Evolutionary conservation across 345 rosid genomes (phyloP).

Genomic region (Citrus australasica): DNA sequence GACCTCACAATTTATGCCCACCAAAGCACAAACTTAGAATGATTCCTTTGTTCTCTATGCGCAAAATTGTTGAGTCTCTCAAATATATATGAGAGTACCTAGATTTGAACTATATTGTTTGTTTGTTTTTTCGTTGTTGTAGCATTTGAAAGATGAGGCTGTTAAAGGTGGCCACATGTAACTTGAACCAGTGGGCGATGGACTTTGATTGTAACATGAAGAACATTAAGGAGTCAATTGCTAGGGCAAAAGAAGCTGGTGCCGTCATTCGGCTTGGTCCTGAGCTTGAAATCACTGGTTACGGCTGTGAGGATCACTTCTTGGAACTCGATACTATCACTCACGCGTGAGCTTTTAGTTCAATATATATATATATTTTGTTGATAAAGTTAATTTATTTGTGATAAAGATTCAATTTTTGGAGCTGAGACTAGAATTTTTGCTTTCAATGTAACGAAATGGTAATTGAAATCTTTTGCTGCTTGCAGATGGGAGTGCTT

Average conservation of each 20-base stretch:
- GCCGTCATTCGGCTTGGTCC: constrained; percentile 92
- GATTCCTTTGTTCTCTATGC: background rate
- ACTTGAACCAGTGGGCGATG: constrained; percentile 96
- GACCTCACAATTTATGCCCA: background rate
- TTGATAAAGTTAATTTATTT: too few relatives aligned
- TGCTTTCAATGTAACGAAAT: background rate
- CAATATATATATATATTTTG: background rate
- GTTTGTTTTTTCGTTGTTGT: background rate
- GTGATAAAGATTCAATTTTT: background rate
- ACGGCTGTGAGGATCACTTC: constrained; percentile 99
- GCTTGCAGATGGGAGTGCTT: constrained; percentile 87
- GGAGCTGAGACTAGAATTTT: background rate
- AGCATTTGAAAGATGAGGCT: constrained; percentile 54
- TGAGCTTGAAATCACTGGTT: constrained; percentile 94
- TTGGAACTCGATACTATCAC: constrained; percentile 82
- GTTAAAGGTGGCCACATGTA: constrained; percentile 80
- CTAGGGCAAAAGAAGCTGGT: constrained; percentile 61
- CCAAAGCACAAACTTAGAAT: background rate
- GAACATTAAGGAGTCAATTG: constrained; percentile 75
- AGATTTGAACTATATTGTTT: background rate
- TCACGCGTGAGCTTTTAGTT: constrained; percentile 52
- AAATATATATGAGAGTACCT: background rate
- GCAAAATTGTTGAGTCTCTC: background rate
- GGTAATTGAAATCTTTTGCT: background rate
- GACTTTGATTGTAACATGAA: constrained; percentile 77